A percentile compares a stretch with the other conserved stretches of the same genome.
Evolutionary conservation across 2,329 filamentous ascomycete genomes (phyloP).

Genomic region (Dothistroma septosporum): DNA sequence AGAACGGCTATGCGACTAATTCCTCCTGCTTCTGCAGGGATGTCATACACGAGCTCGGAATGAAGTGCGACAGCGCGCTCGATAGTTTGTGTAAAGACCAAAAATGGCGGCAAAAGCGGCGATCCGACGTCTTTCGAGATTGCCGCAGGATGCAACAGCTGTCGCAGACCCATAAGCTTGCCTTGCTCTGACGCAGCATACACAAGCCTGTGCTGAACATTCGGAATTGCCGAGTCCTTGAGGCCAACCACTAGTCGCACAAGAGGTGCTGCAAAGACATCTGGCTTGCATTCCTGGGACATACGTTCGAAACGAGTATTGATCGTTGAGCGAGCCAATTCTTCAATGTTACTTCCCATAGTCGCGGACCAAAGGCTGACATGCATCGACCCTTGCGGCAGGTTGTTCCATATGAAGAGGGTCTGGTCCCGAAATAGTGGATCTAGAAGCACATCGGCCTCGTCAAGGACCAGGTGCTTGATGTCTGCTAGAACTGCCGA

Average conservation of each 20-base stretch:
- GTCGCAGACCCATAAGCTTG: slow-evolving; percentile 85
- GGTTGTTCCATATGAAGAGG: slow-evolving; percentile 75
- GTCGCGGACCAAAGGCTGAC: slow-evolving; percentile 93
- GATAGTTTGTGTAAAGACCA: slow-evolving; percentile 96
- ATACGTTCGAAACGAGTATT: slow-evolving; percentile 42
- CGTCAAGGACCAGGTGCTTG: slow-evolving; percentile 75
- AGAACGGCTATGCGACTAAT: slow-evolving; percentile 81
- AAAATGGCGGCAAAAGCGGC: slow-evolving; percentile 74
- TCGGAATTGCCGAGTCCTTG: slow-evolving; percentile 92
- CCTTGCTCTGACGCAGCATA: slow-evolving; percentile 92
- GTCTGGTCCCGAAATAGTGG: slow-evolving; percentile 88
- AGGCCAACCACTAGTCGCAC: slow-evolving; percentile 89
- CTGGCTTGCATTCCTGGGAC: slow-evolving; percentile 13
- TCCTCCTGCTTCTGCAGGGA: slow-evolving; percentile 81
- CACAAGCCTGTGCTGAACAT: slow-evolving; percentile 79
- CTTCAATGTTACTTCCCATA: slow-evolving; percentile 89
- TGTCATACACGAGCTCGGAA: slow-evolving; percentile 89
- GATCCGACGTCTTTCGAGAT: slow-evolving; percentile 52
- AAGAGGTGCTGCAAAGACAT: slow-evolving; percentile 45
- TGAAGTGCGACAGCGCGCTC: slow-evolving; percentile 82
- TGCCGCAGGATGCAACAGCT: slow-evolving; percentile 74
- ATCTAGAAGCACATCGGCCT: slow-evolving; percentile 92
- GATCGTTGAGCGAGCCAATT: slow-evolving; percentile 67
- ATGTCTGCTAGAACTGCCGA: slow-evolving; percentile 50
- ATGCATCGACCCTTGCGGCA: slow-evolving; percentile 64